phyloP scores from a whole-genome alignment of 768 basidiomycete genomes.

The Multifurca ochricompacta region DNA sequence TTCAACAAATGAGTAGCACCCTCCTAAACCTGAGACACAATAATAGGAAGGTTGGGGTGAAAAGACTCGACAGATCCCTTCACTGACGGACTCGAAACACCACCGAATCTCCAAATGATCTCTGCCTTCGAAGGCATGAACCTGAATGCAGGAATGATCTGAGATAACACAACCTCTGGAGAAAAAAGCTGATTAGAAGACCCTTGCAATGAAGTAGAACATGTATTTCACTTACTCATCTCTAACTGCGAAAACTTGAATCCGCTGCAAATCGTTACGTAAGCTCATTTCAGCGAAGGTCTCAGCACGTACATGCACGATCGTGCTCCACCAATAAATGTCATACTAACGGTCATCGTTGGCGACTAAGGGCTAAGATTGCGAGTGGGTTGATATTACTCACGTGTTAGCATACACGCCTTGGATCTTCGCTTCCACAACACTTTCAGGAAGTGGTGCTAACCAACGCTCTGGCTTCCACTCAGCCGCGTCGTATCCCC shows the following conservation, averaged over 20 bases:
- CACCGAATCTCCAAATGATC: too few relatives aligned
- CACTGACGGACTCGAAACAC: too few relatives aligned
- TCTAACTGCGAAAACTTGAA: slow-evolving; percentile 8
- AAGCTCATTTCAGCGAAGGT: neutral
- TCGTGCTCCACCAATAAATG: neutral
- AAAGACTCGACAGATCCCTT: too few relatives aligned
- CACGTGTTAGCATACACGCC: slow-evolving; percentile 30
- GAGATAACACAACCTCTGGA: neutral
- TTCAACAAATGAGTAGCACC: too few relatives aligned
- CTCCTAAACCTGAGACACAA: too few relatives aligned
- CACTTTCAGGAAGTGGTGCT: slow-evolving; percentile 19
- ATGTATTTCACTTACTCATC: neutral
- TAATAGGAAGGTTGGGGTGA: too few relatives aligned
- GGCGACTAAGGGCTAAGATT: neutral
- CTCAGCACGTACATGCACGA: slow-evolving; percentile 1
- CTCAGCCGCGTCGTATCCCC: slow-evolving; percentile 36
- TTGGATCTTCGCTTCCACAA: slow-evolving; percentile 26
- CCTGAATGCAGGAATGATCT: neutral
- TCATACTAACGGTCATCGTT: neutral
- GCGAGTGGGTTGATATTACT: neutral
- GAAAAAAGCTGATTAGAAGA: neutral
- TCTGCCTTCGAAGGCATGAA: too few relatives aligned
- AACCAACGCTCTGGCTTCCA: slow-evolving; percentile 42
- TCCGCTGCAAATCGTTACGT: neutral
- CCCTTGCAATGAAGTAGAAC: neutral